These are phyloP conservation scores for Polyplosphaeria fusca DNA, from an alignment of 495 filamentous ascomycete species.

Conservation along the genomic window DNA sequence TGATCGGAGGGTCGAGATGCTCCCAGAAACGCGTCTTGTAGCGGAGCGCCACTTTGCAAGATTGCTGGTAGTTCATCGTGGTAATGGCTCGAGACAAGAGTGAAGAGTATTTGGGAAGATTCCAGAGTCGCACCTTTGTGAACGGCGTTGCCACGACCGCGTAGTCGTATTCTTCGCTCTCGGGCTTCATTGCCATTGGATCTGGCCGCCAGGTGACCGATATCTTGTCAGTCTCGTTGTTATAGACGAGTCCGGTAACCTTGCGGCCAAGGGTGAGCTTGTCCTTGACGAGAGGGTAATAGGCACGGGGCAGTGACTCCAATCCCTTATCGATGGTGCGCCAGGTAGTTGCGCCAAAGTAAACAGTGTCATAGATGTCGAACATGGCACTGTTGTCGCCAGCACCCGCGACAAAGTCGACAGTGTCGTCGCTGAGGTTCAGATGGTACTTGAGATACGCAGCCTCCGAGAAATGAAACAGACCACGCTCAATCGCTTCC, in stretches of 20 bases:
- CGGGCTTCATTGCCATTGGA: slow-evolving; percentile 25
- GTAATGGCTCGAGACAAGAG: slow-evolving; percentile 58
- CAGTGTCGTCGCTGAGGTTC: slow-evolving; percentile 52
- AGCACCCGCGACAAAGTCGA: slow-evolving; percentile 46
- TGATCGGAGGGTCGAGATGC: slow-evolving; percentile 57
- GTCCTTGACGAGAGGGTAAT: slow-evolving; percentile 56
- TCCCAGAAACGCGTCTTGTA: slow-evolving; percentile 69
- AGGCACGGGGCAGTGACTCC: slow-evolving; percentile 57
- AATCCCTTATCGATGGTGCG: slow-evolving; percentile 65
- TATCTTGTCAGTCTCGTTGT: slow-evolving; percentile 38
- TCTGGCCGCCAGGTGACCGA: slow-evolving; percentile 18
- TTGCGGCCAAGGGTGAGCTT: slow-evolving; percentile 39
- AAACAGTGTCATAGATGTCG: slow-evolving; percentile 49
- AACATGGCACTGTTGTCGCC: slow-evolving; percentile 29
- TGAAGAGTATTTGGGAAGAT: slow-evolving; percentile 46
- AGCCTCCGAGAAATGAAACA: slow-evolving; percentile 58
- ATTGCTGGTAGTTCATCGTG: slow-evolving; percentile 54
- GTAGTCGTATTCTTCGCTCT: slow-evolving; percentile 56
- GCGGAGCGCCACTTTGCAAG: slow-evolving; percentile 65
- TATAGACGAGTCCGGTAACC: slow-evolving; percentile 39
- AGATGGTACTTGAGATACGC: slow-evolving; percentile 60
- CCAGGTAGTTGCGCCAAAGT: slow-evolving; percentile 60
- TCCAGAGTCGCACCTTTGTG: slow-evolving; percentile 47
- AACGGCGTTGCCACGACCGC: slow-evolving; percentile 63
- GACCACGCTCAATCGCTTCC: slow-evolving; percentile 42